A percentile compares a stretch with the other conserved stretches of the same genome.
Evolutionary conservation across 2,329 filamentous ascomycete genomes (phyloP).

Genomic region (Calonectria hongkongensis): DNA sequence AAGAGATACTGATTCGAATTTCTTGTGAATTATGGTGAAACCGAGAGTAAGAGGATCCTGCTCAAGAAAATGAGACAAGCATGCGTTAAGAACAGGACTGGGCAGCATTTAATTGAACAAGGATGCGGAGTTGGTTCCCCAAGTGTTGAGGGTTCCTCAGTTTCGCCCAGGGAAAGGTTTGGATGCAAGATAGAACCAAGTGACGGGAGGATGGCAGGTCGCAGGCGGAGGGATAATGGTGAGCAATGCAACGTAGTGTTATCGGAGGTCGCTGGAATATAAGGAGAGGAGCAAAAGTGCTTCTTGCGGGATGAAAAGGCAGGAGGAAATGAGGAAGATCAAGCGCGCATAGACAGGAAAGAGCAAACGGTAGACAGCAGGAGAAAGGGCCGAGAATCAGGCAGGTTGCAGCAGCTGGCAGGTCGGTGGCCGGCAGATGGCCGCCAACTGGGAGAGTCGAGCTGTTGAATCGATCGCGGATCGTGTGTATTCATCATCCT

Average conservation of each 20-base stretch:
- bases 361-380: conserved; percentile 29
- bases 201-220: background rate
- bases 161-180: background rate
- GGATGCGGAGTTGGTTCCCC: background rate
- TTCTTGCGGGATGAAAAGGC: background rate
- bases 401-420: conserved; percentile 32
- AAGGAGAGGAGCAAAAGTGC: too few species aligned
- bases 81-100: background rate
- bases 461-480: conserved; percentile 10
- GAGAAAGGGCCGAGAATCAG: conserved; percentile 22
- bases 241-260: background rate
- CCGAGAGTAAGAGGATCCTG: background rate
- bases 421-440: conserved; percentile 31
- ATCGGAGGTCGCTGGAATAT: background rate
- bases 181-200: background rate
- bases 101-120: conserved; percentile 5
- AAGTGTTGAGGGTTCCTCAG: background rate
- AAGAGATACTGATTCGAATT: background rate
- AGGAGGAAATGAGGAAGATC: conserved; percentile 11
- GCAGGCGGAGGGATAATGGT: background rate
- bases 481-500: conserved; percentile 12
- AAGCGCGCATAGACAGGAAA: conserved; percentile 22
- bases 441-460: conserved; percentile 18
- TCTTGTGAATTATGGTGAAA: background rate
- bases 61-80: background rate